A percentile compares a stretch with the other conserved stretches of the same genome.
phyloP scores from a whole-genome alignment of 2,329 filamentous ascomycete genomes.

The Camptophora hylomeconis region DNA sequence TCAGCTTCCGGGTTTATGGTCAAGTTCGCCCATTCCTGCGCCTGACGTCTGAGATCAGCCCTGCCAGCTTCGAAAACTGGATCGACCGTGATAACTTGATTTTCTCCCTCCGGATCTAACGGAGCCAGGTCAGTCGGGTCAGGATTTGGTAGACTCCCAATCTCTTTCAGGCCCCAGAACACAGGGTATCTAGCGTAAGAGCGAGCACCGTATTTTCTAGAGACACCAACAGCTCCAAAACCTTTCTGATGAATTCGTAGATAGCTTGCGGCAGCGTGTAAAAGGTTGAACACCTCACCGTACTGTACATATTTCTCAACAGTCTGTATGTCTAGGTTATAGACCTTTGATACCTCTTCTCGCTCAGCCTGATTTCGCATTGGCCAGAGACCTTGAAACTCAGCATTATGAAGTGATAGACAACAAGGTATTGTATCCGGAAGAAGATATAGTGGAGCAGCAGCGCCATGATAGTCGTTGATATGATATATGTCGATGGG shows the following conservation, averaged over 20 bases:
- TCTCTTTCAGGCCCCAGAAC: slow-evolving; percentile 43
- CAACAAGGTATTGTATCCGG: slow-evolving; percentile 49
- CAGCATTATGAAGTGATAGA: slow-evolving; percentile 54
- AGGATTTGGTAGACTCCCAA: slow-evolving; percentile 42
- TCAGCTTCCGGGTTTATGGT: slow-evolving; percentile 49
- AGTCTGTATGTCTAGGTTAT: slow-evolving; percentile 37
- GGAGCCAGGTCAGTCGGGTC: slow-evolving; percentile 43
- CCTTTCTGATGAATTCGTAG: slow-evolving; percentile 46
- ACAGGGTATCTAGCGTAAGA: slow-evolving; percentile 45
- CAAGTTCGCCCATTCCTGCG: slow-evolving; percentile 55
- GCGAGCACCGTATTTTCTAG: slow-evolving; percentile 45
- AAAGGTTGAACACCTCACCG: slow-evolving; percentile 45
- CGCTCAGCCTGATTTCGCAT: slow-evolving; percentile 28
- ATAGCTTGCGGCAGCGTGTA: slow-evolving; percentile 45
- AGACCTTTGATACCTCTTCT: slow-evolving; percentile 42
- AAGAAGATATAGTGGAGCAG: slow-evolving; percentile 51
- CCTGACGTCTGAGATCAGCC: slow-evolving; percentile 43
- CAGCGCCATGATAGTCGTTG: slow-evolving; percentile 52
- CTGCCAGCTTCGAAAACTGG: slow-evolving; percentile 40
- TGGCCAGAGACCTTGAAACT: slow-evolving; percentile 57
- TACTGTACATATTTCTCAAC: slow-evolving; percentile 45
- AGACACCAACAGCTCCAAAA: slow-evolving; percentile 46
- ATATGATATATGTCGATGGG: slow-evolving; percentile 52
- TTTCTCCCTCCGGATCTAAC: slow-evolving; percentile 32
- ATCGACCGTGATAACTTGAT: slow-evolving; percentile 34